Evolutionary conservation across 345 rosid genomes (phyloP), one percentile per base, ranked within the genome.

Genomic region (Microcos paniculata): DNA sequence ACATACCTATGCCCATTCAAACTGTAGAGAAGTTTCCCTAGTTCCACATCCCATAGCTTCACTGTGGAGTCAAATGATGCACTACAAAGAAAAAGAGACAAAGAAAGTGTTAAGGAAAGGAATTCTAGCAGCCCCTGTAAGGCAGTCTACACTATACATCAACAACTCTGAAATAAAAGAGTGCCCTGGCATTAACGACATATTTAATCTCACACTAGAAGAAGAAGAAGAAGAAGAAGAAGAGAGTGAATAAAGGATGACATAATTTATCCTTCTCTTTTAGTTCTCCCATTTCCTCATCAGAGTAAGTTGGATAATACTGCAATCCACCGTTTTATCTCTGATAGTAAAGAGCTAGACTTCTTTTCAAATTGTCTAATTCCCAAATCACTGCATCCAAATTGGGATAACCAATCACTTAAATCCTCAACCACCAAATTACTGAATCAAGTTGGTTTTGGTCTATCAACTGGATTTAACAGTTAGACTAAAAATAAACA

Each of bases 51-150:
- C 99, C 98, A 96, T 79, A 94, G 85, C 86, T 96, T 96, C 71
- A 96, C 98, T 0, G 99, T 85, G 24, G 97, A 94, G 86, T 96
- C 99, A 76, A 96, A 96, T 73, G 99, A 96, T 73, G 99, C 99
- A 88, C 98, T 96, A 87, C 61, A 72, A 43, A 56, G 42, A 82
- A n/a, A 75, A 61, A 58, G 57, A 52, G 21, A 69, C 52, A 14
- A 30, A 62, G 1, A 76, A 10, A 78, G 35, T 1, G 53, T 5
- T 19, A 51, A 70, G 3, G 13, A 30, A 43, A 51, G 43, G 28
- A 12, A 45, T 13, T 38, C 38, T 15, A 71, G 10, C 48, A 59
- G 62, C 63, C 35, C 33, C 3, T 18, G 38, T 6, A 21, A 35
- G 4, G 35, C 21, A 62, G 55, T 11, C 51, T 46, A 28, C 11